Evolutionary conservation across 2,329 filamentous ascomycete species (phyloP).

Genomic region (Ascochyta clinopodiicola): DNA sequence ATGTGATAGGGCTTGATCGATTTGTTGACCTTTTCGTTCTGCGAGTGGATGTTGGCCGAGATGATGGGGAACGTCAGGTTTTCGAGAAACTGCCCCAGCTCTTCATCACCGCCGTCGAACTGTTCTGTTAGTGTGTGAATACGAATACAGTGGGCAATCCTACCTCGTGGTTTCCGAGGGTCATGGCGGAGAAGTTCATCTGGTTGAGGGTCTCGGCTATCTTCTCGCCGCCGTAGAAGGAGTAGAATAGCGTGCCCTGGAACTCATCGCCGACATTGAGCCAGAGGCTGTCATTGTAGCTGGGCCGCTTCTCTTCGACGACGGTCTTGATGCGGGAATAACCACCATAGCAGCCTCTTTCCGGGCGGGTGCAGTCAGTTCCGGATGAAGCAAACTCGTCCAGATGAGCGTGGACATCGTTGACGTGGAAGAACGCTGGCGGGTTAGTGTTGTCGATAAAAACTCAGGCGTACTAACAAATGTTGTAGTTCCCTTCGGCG

Average conservation of each 20-base stretch:
- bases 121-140: background rate
- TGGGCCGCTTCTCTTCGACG: constrained; percentile 63
- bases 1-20: constrained; percentile 71
- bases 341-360: constrained; percentile 67
- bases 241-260: constrained; percentile 72
- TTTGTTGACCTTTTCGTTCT: constrained; percentile 64
- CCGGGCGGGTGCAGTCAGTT: constrained; percentile 65
- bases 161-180: constrained; percentile 64
- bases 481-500: constrained; percentile 44
- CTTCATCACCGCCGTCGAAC: constrained; percentile 69
- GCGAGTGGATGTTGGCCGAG: constrained; percentile 68
- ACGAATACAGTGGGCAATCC: background rate
- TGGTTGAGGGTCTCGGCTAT: constrained; percentile 71
- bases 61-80: constrained; percentile 71
- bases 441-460: background rate
- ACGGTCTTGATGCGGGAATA: constrained; percentile 69
- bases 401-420: constrained; percentile 72
- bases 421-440: constrained; percentile 69
- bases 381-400: constrained; percentile 68
- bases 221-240: constrained; percentile 71
- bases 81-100: constrained; percentile 66
- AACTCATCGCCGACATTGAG: constrained; percentile 74
- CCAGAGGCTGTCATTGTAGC: constrained; percentile 66
- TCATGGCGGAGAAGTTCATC: constrained; percentile 72
- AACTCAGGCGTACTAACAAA: constrained; percentile 31